These are phyloP conservation scores for Hanseniaspora gamundiae DNA, from an alignment of 1,139 yeast genomes.

Conservation along the genomic window DNA sequence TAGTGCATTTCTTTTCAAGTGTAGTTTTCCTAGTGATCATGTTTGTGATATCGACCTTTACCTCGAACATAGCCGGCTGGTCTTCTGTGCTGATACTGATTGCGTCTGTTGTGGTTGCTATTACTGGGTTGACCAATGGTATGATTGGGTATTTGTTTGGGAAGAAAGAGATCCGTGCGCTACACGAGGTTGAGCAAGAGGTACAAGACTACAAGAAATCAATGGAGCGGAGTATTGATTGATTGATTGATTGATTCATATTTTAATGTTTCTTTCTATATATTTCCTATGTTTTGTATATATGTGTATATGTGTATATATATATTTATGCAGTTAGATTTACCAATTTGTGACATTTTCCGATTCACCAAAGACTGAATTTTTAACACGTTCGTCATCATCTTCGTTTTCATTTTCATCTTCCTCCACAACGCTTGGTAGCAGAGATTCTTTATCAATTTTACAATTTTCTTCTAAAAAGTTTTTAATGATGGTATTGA, in stretches of 20 bases:
- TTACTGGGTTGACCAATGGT: slow-evolving; percentile 66
- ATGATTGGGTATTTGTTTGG: slow-evolving; percentile 71
- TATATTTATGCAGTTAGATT: slow-evolving; percentile 6
- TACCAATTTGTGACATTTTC: slow-evolving; percentile 90
- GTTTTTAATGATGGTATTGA: slow-evolving; percentile 55
- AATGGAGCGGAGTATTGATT: neutral
- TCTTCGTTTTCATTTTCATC: slow-evolving; percentile 36
- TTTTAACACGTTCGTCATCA: slow-evolving; percentile 44
- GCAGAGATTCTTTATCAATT: neutral
- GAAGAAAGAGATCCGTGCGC: slow-evolving; percentile 62
- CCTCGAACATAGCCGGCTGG: slow-evolving; percentile 43
- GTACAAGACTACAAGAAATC: slow-evolving; percentile 34
- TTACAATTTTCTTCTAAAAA: slow-evolving; percentile 50
- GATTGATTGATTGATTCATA: neutral
- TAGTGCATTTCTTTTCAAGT: slow-evolving; percentile 50
- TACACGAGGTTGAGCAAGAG: slow-evolving; percentile 56
- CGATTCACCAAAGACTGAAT: slow-evolving; percentile 88
- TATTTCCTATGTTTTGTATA: neutral
- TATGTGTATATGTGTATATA: slow-evolving; percentile 1
- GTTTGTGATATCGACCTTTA: slow-evolving; percentile 44
- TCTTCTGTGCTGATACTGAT: slow-evolving; percentile 47
- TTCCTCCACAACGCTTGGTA: slow-evolving; percentile 32
- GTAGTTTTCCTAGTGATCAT: slow-evolving; percentile 35
- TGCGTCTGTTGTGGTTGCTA: slow-evolving; percentile 37
- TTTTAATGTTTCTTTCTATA: neutral